Evolutionary conservation across 2,329 filamentous ascomycete genomes (phyloP), one percentile per base, ranked within the genome.

Genomic region (Tolypocladium album): DNA sequence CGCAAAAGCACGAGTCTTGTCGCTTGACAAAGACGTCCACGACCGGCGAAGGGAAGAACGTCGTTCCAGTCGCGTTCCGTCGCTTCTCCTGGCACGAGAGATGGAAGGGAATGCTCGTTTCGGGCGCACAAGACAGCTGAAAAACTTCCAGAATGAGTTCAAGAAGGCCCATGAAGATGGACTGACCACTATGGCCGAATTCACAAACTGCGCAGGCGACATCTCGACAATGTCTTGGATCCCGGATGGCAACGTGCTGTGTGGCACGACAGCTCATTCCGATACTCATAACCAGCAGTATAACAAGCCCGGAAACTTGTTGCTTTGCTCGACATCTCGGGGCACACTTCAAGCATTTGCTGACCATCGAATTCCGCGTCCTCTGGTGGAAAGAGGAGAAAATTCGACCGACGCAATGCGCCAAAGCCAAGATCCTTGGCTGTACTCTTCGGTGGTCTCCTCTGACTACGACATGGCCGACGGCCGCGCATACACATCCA

Each of bases 261-360:
- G 83, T 63, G 85, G 85, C 40, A 83, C 84, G 0, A 85, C 83
- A 0, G 80, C 81, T 0, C 84, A 87, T 69, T 86, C 83, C 0
- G 85, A 87, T 64, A 72, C 75, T 0, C 81, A 84, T 50, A 87
- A 87, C 60, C 83, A 86, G 66, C 84, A 87, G 62, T 87, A 88
- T 66, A 88, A 88, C 64, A 86, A 83, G 64, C 79, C 82, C 0
- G 84, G 85, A 0, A 88, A 88, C 64, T 69, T 88, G 12, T 71
- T 84, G 1, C 70, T 87, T 1, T 84, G 82, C 8, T 85, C 82
- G 0, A 72, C 76, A 0, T 64, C 61, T 0, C 65, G 68, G 1
- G 76, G 78, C 0, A 77, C 73, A 0, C 67, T 87, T 2, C 75
- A 69, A 7, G 79, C 82, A 0, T 81, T 81, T 65, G 72, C 82